These are phyloP conservation scores for Ulota crispa DNA, from an alignment of 225 moss, liverwort and hornwort species.

Conservation along the genomic window DNA sequence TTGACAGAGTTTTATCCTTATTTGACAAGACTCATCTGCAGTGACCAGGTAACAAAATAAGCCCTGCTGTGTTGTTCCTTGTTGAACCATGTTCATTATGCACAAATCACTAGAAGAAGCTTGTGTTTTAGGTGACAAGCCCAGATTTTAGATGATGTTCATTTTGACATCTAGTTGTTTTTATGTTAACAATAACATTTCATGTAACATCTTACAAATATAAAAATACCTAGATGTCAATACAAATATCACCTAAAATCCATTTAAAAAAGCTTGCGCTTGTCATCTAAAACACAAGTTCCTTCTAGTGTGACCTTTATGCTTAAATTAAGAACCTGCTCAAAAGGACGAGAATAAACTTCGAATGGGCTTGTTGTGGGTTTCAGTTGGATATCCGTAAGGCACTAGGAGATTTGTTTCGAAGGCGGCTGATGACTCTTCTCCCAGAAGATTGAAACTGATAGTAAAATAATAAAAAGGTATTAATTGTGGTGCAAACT, in stretches of 20 bases:
- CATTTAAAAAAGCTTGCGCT: too few species aligned
- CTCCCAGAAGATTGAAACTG: conserved; percentile 34
- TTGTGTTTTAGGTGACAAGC: too few species aligned
- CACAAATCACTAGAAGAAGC: too few species aligned
- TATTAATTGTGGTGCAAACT: neutral
- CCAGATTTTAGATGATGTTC: too few species aligned
- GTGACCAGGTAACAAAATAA: conserved; percentile 67
- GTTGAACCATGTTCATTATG: neutral
- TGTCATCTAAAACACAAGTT: too few species aligned
- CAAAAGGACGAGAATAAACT: neutral
- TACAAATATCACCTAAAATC: too few species aligned
- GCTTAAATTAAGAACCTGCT: neutral
- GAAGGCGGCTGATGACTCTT: conserved; percentile 60
- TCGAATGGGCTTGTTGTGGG: conserved; percentile 14
- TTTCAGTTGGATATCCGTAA: conserved; percentile 83
- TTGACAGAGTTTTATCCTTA: conserved; percentile 89
- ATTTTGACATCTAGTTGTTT: too few species aligned
- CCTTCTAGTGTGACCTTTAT: too few species aligned
- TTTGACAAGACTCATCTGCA: conserved; percentile 84
- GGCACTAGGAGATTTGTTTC: conserved; percentile 83
- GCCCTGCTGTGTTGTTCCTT: neutral
- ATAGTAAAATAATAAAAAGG: neutral
- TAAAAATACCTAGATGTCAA: too few species aligned
- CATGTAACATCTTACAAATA: too few species aligned
- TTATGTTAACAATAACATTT: too few species aligned